A percentile compares a stretch with the other conserved stretches of the same genome.
These are phyloP conservation scores for Nephelium lappaceum DNA, from an alignment of 345 rosid genomes.

Conservation along the genomic window DNA sequence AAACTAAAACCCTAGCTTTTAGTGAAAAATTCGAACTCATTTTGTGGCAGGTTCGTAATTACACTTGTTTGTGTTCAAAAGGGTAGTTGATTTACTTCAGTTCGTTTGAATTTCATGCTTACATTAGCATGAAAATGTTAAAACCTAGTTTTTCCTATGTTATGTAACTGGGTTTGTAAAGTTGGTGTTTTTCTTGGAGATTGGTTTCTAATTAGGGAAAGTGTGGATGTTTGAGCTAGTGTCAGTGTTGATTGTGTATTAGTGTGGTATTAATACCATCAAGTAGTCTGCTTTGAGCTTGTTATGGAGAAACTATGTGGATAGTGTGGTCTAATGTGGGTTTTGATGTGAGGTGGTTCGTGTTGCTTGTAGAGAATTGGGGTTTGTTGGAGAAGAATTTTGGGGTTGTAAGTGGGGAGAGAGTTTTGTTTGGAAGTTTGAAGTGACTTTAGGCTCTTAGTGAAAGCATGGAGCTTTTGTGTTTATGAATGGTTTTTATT, in stretches of 20 bases:
- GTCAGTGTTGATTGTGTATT: neutral
- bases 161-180: neutral
- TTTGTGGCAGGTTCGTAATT: neutral
- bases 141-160: neutral
- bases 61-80: neutral
- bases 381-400: neutral
- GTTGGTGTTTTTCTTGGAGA: neutral
- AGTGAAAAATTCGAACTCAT: neutral
- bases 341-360: too few species aligned
- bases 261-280: neutral
- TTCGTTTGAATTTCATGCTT: neutral
- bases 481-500: neutral
- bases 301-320: neutral
- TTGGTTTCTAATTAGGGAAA: neutral
- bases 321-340: neutral
- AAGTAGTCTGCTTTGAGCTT: neutral
- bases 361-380: neutral
- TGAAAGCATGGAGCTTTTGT: neutral
- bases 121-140: neutral
- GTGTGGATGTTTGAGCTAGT: neutral
- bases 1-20: constrained; percentile 20
- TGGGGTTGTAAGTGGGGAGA: neutral
- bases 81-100: neutral
- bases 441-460: neutral
- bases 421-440: neutral